These are phyloP conservation scores for Aspergillus phoenicis DNA, from an alignment of 2,329 filamentous ascomycete species.

Conservation along the genomic window DNA sequence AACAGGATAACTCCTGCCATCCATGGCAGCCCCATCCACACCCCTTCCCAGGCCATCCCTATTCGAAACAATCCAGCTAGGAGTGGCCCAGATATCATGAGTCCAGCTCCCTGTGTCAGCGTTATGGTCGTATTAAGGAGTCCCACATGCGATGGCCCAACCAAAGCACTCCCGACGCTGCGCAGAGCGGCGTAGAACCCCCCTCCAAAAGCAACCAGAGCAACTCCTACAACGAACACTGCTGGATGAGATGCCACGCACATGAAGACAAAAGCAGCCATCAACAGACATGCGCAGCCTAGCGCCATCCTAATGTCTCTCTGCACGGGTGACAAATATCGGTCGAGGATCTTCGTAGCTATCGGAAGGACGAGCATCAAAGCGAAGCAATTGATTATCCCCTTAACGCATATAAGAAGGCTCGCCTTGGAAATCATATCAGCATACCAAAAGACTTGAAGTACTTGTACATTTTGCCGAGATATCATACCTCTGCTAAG, in stretches of 20 bases:
- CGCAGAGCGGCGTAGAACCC: conserved; percentile 18
- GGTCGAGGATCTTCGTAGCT: conserved; percentile 4
- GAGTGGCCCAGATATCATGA: conserved; percentile 13
- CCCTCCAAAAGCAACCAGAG: conserved; percentile 12
- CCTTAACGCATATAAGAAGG: conserved; percentile 17
- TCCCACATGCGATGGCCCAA: conserved; percentile 11
- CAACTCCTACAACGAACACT: conserved; percentile 12
- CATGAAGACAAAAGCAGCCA: conserved; percentile 13
- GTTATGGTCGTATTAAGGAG: conserved; percentile 19
- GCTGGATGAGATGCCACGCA: conserved; percentile 10
- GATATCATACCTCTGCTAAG: conserved; percentile 14
- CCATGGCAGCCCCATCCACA: conserved; percentile 17
- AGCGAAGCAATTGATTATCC: conserved; percentile 5
- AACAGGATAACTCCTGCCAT: conserved; percentile 9
- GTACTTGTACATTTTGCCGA: too few relatives aligned
- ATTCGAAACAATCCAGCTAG: conserved; percentile 10
- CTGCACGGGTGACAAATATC: conserved; percentile 7
- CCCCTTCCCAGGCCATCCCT: conserved; percentile 12
- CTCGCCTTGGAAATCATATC: conserved; percentile 5
- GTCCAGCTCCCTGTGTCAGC: conserved; percentile 13
- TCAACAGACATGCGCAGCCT: conserved; percentile 5
- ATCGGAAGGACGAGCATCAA: conserved; percentile 15
- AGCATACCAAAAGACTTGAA: neutral
- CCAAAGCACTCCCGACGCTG: conserved; percentile 19
- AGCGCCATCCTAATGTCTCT: conserved; percentile 13